Base-by-base conservation (phyloP, 2,329 filamentous ascomycete species). In the Emergomyces orientalis region DNA sequence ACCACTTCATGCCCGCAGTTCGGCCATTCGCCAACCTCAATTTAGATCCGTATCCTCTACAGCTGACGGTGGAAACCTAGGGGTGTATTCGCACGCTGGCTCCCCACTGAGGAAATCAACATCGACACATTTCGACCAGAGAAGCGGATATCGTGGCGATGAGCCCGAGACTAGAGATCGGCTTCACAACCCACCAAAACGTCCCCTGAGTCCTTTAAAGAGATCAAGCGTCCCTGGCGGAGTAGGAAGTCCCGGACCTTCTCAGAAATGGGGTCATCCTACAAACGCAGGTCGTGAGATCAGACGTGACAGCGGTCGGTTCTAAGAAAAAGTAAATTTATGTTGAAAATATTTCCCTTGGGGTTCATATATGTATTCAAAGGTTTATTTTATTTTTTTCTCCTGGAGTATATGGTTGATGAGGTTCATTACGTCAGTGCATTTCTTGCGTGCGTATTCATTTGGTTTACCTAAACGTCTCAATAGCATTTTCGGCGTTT, bases 51-150 rank as follows among this genome's bases (percentile, higher is more conserved):
- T 76, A 19, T 69, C 76, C 17, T 70, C 70, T 27, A 72, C 72
- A 11, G 51, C 49, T 22, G 86, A 88, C 71, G 91, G 91, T 19
- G 91, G 92, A 2, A 93, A 83, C 71, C 79, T 96, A 59, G 91
- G 92, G 17, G 82, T 95, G 0, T 91, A 87, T 73, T 88, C 83
- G 6, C 90, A 96, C 73, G 86, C 86, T 6, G 88, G 87, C 49
- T 96, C 90, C 13, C 93, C 93, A 0, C 75, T 97, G 14, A 88
- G 91, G 69, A 96, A 96, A 73, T 82, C 89, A 1, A 85, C 80
- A 69, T 90, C 78, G 75, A 84, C 75, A 75, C 89, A 80, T 60
- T 73, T 79, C 59, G 73, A 78, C 22, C 71, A 71, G 22, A 71
- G 72, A 63, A 66, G 71, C 63, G 79, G 85, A 52, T 78, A 70